Conservation (phyloP, 2,329 filamentous ascomycete species). For the Malbranchea zuffiana region DNA sequence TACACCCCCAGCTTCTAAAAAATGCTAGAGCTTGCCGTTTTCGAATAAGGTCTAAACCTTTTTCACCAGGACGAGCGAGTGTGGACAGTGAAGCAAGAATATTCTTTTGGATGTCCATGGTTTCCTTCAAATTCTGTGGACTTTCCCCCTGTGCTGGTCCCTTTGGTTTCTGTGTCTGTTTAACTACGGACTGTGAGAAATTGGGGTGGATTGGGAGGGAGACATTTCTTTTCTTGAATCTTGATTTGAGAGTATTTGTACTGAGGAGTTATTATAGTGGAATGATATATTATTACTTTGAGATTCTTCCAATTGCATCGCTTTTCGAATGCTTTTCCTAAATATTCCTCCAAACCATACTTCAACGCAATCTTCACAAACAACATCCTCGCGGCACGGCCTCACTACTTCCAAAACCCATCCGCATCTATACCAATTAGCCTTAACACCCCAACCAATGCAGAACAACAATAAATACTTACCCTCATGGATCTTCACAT, state of each 20-base stretch:
- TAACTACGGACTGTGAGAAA: slow-evolving; percentile 36
- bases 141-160: slow-evolving; percentile 27
- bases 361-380: not conserved
- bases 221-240: slow-evolving; percentile 25
- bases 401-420: slow-evolving; percentile 20
- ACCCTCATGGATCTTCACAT: slow-evolving; percentile 26
- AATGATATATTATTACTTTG: not conserved
- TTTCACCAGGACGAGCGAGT: slow-evolving; percentile 42
- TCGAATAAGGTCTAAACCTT: too few relatives aligned
- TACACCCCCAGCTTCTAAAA: too few relatives aligned
- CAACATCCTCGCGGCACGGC: not conserved
- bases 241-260: not conserved
- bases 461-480: slow-evolving; percentile 12
- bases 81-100: slow-evolving; percentile 50
- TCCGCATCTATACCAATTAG: slow-evolving; percentile 25
- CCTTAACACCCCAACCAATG: slow-evolving; percentile 5
- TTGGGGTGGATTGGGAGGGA: slow-evolving; percentile 33
- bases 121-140: slow-evolving; percentile 16
- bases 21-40: slow-evolving; percentile 47
- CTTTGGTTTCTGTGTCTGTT: slow-evolving; percentile 35
- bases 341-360: not conserved
- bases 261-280: not conserved
- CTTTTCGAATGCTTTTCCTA: not conserved
- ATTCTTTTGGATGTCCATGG: slow-evolving; percentile 25
- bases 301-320: not conserved